Evolutionary conservation across 2,329 filamentous ascomycete species (phyloP).

Genomic region (Ilyonectria mors-panacis): DNA sequence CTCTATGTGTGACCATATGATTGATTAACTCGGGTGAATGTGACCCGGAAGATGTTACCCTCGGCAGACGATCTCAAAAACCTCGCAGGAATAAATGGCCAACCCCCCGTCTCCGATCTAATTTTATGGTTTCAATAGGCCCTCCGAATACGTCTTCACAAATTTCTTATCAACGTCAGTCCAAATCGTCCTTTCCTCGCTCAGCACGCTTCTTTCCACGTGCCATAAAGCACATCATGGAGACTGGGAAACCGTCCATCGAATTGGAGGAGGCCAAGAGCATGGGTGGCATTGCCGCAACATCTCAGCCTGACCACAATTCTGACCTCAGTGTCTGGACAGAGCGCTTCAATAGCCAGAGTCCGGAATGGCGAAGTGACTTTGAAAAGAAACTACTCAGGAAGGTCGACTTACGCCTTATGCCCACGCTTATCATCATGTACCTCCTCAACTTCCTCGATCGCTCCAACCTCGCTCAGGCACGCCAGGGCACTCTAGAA

Average conservation of each 20-base stretch:
- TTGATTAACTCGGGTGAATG: not conserved
- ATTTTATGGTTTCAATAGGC: not conserved
- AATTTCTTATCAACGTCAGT: not conserved
- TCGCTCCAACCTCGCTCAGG: constrained; percentile 68
- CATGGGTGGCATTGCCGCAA: not conserved
- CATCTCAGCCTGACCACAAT: not conserved
- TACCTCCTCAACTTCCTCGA: constrained; percentile 71
- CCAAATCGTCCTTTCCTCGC: not conserved
- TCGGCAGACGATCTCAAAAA: not conserved
- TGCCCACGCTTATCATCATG: constrained; percentile 69
- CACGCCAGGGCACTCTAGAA: constrained; percentile 68
- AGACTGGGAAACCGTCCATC: constrained; percentile 29
- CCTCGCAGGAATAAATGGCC: not conserved
- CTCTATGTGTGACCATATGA: not conserved
- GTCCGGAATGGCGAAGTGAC: constrained; percentile 35
- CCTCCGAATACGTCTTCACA: not conserved
- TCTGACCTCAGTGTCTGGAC: constrained; percentile 28
- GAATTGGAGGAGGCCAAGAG: constrained; percentile 36
- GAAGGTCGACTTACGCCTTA: constrained; percentile 66
- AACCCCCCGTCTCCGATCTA: not conserved
- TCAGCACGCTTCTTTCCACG: not conserved
- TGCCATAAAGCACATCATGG: constrained; percentile 13
- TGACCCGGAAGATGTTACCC: constrained; percentile 1
- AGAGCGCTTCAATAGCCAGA: constrained; percentile 31
- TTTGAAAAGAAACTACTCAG: constrained; percentile 57